Base-by-base conservation (phyloP, 441 rosid genomes). In the Adansonia rubrostipa region DNA sequence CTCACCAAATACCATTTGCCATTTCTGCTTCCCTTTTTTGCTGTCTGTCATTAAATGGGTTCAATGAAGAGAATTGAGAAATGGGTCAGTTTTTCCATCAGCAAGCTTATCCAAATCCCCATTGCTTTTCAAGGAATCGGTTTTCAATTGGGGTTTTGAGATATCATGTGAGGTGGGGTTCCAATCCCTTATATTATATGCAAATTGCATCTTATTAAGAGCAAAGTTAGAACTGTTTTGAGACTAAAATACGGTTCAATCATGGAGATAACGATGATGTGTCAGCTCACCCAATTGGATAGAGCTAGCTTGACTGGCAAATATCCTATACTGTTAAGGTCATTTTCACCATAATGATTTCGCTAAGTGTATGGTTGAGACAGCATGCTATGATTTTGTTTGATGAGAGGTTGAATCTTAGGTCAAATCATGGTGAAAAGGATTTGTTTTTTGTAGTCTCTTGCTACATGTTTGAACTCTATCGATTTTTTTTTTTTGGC, bases 271-370 rank as follows among this genome's bases (percentile, higher is more conserved):
- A 28, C 40, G 54, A 45, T 58, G 77, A 60, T 14, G 66, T 45
- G 77, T 45, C 56, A 74, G 77, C 40, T 73, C 40, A 73, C 6
- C 15, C 28, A 44, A 42, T 73, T 58, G 67, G 22, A 42, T 24
- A 58, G 51, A 5, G 76, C 13, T 33, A 22, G 56, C 40, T 48
- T 47, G 44, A 11, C 33, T 0, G 36, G 66, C 17, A 13, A 73
- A 58, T 76, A 76, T 65, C 45, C 54, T 62, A 36, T 70, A n/a
- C 17, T 4, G 45, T 64, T 78, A 24, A 10, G 63, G 77, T 72
- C 80, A 69, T 64, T 79, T 36, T 24, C 62, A 63, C n/a, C 24
- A 64, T 69, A 60, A 50, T 14, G 13, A 13, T 69, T 50, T 69
- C 11, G 1, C 1, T 11, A 70, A 57, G 63, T 9, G 33, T 22